Evolutionary conservation across 495 filamentous ascomycete genomes (phyloP), one percentile per base, ranked within the genome.

Genomic region (Xylaria cubensis): DNA sequence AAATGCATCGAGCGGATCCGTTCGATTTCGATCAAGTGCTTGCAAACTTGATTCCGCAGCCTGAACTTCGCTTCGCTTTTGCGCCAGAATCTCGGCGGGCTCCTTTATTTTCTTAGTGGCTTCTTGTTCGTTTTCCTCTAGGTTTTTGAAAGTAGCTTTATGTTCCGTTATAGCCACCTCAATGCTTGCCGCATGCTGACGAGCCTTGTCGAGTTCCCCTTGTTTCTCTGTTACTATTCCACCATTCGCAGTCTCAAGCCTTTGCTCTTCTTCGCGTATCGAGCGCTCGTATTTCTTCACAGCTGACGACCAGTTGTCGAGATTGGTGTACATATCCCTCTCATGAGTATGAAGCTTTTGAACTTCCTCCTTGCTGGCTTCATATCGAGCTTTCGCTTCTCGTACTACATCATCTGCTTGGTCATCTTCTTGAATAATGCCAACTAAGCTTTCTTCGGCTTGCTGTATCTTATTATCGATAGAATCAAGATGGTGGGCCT

Each of bases 171-270:
- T 81, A 42, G 82, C 71, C 2, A 73, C 50, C 63, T 83, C 79
- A 13, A 87, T 78, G 15, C 79, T 76, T 32, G 84, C 84, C 2
- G 90, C 77, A 48, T 80, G 81, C 24, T 79, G 74, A 58, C 88
- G 85, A 13, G 89, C 87, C 64, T 84, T 79, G 21, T 85, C 82
- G 29, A 90, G 77, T 69, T 84, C 82, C 32, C 73, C 73, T 42
- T 80, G 72, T 71, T 74, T 80, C 72, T 84, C 64, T 19, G 76
- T 55, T 75, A 79, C 78, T 69, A 81, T 77, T 64, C 86, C 87
- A 56, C 88, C 87, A 68, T 86, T 86, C 5, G 87, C 84, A 44
- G 88, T 84, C 73, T 89, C 88, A 19, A 89, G 78, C 4, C 83
- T 82, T 34, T 75, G 62, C 68, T 83, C 74, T 74, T 88, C 86